Evolutionary conservation across 768 basidiomycete genomes (phyloP), one percentile per base, ranked within the genome.

Genomic region (Suillus luteus): DNA sequence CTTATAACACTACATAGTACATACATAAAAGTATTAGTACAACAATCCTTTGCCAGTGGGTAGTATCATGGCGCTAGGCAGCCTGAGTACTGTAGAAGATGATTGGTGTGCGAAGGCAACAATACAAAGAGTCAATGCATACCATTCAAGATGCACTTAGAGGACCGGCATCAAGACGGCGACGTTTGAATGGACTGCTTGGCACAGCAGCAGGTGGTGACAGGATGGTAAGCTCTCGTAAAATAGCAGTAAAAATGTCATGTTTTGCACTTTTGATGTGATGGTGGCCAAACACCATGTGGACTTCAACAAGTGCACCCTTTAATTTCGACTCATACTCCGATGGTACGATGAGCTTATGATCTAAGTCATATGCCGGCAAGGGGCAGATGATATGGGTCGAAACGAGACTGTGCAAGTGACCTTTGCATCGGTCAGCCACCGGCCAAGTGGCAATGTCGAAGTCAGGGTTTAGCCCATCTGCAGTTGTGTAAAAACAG

Each of bases 401-500:
- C 1, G 46, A 27, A 10, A 33, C 17, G 3, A 64, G 49, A 8
- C 19, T 7, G 10, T 60, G 33, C 24, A 64, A 35, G 1, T 33
- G 19, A 0, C 10, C 5, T 27, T 54, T 38, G 59, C 63, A 64
- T 12, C 43, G 10, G 19, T 60, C 19, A 1, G 58, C 48, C 31
- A 64, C 59, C 14, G 59, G 63, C 63, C 63, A 64, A 5, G 44
- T 46, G 10, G 57, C 8, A 37, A 64, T 60, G n/a, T 41, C 15
- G 19, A 63, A 63, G 22, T 60, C 27, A 3, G 59, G 15, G 46
- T 41, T 51, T 24, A 60, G 57, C 7, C 17, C 24, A 11, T 59
- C 37, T 41, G 61, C 9, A 41, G 22, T 37, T 17, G n/a, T 17
- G 2, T 8, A 17, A 35, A 40, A n/a, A 49, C 4, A 49, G 27